These are phyloP conservation scores for Alternaria triticina DNA, from an alignment of 2,329 filamentous ascomycete species.

Conservation along the genomic window DNA sequence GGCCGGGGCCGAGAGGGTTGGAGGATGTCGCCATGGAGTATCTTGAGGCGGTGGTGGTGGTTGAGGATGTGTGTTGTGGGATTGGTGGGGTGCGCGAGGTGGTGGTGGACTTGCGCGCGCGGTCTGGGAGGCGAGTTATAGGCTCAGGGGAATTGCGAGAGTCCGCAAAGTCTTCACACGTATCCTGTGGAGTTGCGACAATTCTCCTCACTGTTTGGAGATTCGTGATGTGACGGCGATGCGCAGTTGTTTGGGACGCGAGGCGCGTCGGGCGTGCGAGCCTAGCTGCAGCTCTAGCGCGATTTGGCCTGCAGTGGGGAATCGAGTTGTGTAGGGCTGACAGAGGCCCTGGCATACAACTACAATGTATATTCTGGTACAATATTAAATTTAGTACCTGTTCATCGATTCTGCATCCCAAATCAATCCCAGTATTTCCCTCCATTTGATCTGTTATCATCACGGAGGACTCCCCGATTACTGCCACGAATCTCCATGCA, in stretches of 20 bases:
- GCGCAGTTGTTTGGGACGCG: conserved; percentile 22
- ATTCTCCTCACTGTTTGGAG: conserved; percentile 13
- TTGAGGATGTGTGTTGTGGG: neutral
- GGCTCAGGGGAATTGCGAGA: neutral
- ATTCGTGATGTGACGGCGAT: conserved; percentile 6
- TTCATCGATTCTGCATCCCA: neutral
- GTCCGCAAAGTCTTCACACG: neutral
- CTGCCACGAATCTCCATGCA: neutral
- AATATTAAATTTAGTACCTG: neutral
- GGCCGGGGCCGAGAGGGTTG: conserved; percentile 61
- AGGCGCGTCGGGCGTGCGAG: conserved; percentile 23
- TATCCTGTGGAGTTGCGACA: conserved; percentile 6
- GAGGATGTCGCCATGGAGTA: conserved; percentile 59
- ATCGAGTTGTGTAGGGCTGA: conserved; percentile 11
- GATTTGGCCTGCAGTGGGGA: conserved; percentile 13
- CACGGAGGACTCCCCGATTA: neutral
- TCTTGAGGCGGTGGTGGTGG: neutral
- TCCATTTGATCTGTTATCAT: neutral
- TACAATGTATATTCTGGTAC: neutral
- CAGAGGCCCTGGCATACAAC: neutral
- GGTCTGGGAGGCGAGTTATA: neutral
- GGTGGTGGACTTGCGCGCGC: conserved; percentile 1
- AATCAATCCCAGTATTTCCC: neutral
- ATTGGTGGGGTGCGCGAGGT: conserved; percentile 6
- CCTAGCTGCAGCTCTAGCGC: conserved; percentile 24